Conservation (phyloP, 805 yeast genomes). For the Wickerhamomyces chaumierensis region DNA sequence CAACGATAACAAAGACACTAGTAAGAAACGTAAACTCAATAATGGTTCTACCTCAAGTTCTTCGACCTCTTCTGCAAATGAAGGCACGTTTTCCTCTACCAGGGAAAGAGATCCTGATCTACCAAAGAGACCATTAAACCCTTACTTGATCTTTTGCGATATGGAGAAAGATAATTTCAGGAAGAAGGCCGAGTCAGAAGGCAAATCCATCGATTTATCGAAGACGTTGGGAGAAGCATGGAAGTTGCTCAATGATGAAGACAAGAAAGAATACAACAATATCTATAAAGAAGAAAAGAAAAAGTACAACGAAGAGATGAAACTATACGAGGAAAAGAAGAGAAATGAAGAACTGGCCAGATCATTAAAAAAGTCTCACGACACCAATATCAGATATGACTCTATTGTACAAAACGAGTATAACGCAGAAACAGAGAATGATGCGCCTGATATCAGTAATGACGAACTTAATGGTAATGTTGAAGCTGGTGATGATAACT, state of each 20-base stretch:
- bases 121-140: conserved; percentile 86
- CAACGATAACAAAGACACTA: conserved; percentile 9
- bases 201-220: conserved; percentile 52
- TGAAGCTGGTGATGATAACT: too few species aligned
- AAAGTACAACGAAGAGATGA: conserved; percentile 67
- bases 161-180: conserved; percentile 66
- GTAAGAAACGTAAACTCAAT: conserved; percentile 16
- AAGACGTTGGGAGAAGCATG: conserved; percentile 77
- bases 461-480: too few species aligned
- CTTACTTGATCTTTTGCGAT: conserved; percentile 81
- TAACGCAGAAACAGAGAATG: too few species aligned
- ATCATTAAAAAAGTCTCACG: background rate
- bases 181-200: conserved; percentile 44
- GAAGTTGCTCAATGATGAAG: conserved; percentile 63
- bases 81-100: conserved; percentile 9
- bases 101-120: conserved; percentile 64
- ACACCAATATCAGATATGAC: background rate
- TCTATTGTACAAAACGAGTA: too few species aligned
- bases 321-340: conserved; percentile 27
- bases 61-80: conserved; percentile 6
- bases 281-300: conserved; percentile 69
- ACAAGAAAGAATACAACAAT: conserved; percentile 60
- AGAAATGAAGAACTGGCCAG: background rate
- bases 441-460: too few species aligned
- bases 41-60: background rate